A percentile compares a stretch with the other conserved stretches of the same genome.
Conservation (phyloP, 768 basidiomycete genomes). For the Russula sp. region DNA sequence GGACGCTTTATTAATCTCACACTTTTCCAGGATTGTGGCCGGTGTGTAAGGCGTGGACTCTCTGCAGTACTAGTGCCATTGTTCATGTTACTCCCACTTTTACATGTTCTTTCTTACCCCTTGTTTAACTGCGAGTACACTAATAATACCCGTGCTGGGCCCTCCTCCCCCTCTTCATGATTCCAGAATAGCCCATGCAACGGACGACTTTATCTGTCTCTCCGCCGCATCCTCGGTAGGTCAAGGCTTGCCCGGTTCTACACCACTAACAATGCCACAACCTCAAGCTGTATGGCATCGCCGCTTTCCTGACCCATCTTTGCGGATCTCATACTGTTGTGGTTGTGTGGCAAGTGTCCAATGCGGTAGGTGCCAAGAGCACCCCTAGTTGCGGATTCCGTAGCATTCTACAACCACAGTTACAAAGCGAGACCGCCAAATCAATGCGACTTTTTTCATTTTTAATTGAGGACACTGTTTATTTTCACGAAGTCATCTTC, state of each 20-base stretch:
- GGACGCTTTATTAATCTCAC: slow-evolving; percentile 15
- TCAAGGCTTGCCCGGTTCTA: not conserved
- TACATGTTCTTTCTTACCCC: slow-evolving; percentile 3
- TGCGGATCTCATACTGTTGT: not conserved
- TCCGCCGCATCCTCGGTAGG: not conserved
- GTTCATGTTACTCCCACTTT: not conserved
- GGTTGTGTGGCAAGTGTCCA: not conserved
- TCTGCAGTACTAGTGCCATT: not conserved
- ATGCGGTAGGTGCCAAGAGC: not conserved
- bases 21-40: slow-evolving; percentile 48
- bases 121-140: slow-evolving; percentile 21
- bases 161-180: not conserved
- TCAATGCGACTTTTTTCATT: not conserved
- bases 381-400: not conserved
- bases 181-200: not conserved
- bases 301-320: not conserved
- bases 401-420: not conserved
- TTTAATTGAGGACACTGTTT: not conserved
- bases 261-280: not conserved
- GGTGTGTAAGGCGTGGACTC: slow-evolving; percentile 38
- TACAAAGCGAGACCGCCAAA: not conserved
- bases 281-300: not conserved
- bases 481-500: not conserved
- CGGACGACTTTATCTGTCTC: not conserved
- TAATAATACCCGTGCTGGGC: slow-evolving; percentile 24